Conservation (phyloP, 768 basidiomycete species). For the Amanita pallidorosea region DNA sequence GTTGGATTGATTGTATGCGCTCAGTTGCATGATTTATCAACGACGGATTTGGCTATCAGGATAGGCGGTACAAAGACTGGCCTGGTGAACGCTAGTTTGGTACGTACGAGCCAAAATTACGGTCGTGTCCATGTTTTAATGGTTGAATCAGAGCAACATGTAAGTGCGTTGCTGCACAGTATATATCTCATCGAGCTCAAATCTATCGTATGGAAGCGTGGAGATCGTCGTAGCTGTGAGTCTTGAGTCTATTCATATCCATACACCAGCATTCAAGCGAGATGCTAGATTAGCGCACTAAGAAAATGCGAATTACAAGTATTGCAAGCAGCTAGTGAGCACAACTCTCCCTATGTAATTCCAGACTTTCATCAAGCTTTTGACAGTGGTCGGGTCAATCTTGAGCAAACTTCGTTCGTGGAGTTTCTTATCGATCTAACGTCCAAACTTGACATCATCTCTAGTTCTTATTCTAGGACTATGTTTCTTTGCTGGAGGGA, state of each 20-base stretch:
- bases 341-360: background rate
- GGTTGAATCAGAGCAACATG: constrained; percentile 47
- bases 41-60: constrained; percentile 60
- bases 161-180: constrained; percentile 21
- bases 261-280: background rate
- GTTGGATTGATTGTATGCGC: background rate
- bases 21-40: constrained; percentile 70
- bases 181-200: background rate
- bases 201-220: constrained; percentile 25
- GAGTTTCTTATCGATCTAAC: background rate
- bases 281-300: constrained; percentile 62
- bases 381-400: constrained; percentile 70
- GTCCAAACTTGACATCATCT: constrained; percentile 1
- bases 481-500: constrained; percentile 77
- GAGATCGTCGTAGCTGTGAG: constrained; percentile 66
- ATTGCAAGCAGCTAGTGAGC: constrained; percentile 71
- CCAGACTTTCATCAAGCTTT: constrained; percentile 1
- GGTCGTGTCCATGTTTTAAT: constrained; percentile 3
- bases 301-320: constrained; percentile 72
- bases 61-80: constrained; percentile 73
- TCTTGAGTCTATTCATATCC: constrained; percentile 3
- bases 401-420: constrained; percentile 59
- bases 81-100: constrained; percentile 73
- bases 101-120: constrained; percentile 18
- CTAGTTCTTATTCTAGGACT: constrained; percentile 77